Evolutionary conservation across 495 filamentous ascomycete species (phyloP), one percentile per base, ranked within the genome.

Genomic region (Neurospora sp.): DNA sequence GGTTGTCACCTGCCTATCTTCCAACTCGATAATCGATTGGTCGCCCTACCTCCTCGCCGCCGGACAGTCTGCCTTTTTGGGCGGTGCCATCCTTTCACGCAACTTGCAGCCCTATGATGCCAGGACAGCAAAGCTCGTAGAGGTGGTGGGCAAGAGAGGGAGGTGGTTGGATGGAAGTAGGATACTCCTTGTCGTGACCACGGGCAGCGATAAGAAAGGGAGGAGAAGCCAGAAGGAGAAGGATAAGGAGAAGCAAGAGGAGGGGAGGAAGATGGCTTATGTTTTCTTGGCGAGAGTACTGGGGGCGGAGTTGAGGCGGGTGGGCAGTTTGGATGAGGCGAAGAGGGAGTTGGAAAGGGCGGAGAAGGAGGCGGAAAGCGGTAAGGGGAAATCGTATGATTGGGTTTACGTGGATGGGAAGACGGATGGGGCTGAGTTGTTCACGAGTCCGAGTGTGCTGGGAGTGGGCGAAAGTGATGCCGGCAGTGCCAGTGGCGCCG

Each of bases 11-110:
- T 96, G 93, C 76, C 82, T 93, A 3, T 78, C 85, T 9, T 86
- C 87, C 71, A 83, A 84, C 42, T 79, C 80, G 6, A 76, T 93
- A 13, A 75, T 97, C 7, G 88, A 92, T 43, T 97, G 94, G 92
- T 83, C 86, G 3, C 85, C 90, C 31, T 98, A 97, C 73, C 88
- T 98, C 0, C 87, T 99, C 3, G 91, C 94, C 11, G 93, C 96
- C 0, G 96, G 96, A 11, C 89, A 94, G 76, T 94, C 92, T 3
- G 81, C 84, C 9, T 91, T 92, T 72, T 88, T 99, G 3, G 88
- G 89, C 31, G 93, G 93, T 21, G 92, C 91, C 2, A 88, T 94
- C 13, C 90, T 92, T 19, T 97, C 93, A 3, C 86, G 95, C 34
- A 85, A 87, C 19, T 82, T 98, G 24, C 73, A 81, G 0, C 83